These are phyloP conservation scores for Pestalotiopsis sp. DNA, from an alignment of 2,329 filamentous ascomycete genomes.

Conservation along the genomic window DNA sequence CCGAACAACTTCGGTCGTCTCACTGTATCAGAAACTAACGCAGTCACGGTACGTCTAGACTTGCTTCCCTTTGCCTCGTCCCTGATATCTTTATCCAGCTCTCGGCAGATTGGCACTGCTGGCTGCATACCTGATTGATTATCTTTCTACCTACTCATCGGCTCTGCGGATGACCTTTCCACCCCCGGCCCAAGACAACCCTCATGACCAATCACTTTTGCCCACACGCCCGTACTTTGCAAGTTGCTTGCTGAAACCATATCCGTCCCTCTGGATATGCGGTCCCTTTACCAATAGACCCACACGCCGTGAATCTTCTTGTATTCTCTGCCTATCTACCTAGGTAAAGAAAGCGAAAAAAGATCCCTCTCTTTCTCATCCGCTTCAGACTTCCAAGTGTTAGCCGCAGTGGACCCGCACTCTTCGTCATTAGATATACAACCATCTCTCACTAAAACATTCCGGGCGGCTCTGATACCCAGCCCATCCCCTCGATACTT, in stretches of 20 bases:
- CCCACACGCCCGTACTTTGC: slow-evolving; percentile 15
- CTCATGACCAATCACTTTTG: slow-evolving; percentile 27
- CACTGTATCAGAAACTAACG: not conserved
- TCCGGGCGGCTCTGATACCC: slow-evolving; percentile 2
- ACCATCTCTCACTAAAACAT: not conserved
- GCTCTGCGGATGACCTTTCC: slow-evolving; percentile 31
- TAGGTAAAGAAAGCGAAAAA: not conserved
- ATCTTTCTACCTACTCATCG: slow-evolving; percentile 21
- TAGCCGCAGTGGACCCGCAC: slow-evolving; percentile 7
- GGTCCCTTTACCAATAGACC: slow-evolving; percentile 16
- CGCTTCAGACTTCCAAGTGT: not conserved
- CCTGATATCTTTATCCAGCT: slow-evolving; percentile 25
- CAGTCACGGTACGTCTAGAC: slow-evolving; percentile 12
- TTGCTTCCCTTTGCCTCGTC: slow-evolving; percentile 12
- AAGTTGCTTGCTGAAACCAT: slow-evolving; percentile 20
- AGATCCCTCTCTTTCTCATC: not conserved
- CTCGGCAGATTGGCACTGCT: slow-evolving; percentile 25
- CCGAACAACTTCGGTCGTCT: not conserved
- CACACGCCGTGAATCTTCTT: slow-evolving; percentile 24
- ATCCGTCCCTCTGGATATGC: slow-evolving; percentile 20
- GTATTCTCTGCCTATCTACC: not conserved
- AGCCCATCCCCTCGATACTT: not conserved
- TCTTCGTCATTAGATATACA: not conserved
- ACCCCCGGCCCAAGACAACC: slow-evolving; percentile 18
- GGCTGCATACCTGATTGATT: slow-evolving; percentile 16